Conservation (phyloP, 257 asterid genomes). For the Leptodermis oblonga region DNA sequence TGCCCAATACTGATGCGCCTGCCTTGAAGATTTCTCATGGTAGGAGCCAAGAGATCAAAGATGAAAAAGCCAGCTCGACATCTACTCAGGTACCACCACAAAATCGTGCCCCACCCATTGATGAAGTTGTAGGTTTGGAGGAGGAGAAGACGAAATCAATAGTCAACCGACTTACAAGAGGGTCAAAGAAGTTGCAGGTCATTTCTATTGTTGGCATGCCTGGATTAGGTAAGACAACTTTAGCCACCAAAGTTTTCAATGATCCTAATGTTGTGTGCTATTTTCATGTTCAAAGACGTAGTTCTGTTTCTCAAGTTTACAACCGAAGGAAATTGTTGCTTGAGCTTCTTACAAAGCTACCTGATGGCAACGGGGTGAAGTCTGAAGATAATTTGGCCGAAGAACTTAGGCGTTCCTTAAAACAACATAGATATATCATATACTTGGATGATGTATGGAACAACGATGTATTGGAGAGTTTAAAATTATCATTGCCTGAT, state of each 20-base stretch:
- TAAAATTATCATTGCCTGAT: not conserved
- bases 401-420: not conserved
- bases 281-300: not conserved
- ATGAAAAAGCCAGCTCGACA: not conserved
- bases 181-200: not conserved
- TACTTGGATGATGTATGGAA: slow-evolving; percentile 13
- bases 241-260: slow-evolving; percentile 4
- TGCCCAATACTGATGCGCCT: not conserved
- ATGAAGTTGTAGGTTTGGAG: not conserved
- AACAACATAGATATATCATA: not conserved
- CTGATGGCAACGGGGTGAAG: not conserved
- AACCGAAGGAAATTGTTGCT: not conserved
- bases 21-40: not conserved
- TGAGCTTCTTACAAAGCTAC: not conserved
- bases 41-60: not conserved
- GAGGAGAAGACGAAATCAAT: not conserved
- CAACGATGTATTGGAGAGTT: not conserved
- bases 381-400: not conserved
- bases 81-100: not conserved
- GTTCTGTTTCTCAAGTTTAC: not conserved
- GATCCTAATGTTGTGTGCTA: not conserved
- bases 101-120: not conserved
- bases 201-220: slow-evolving; percentile 10
- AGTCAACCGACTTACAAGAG: not conserved
- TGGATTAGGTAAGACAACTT: slow-evolving; percentile 11